Conservation (phyloP, 805 yeast genomes). For the Wickerhamiella bombiphila region DNA sequence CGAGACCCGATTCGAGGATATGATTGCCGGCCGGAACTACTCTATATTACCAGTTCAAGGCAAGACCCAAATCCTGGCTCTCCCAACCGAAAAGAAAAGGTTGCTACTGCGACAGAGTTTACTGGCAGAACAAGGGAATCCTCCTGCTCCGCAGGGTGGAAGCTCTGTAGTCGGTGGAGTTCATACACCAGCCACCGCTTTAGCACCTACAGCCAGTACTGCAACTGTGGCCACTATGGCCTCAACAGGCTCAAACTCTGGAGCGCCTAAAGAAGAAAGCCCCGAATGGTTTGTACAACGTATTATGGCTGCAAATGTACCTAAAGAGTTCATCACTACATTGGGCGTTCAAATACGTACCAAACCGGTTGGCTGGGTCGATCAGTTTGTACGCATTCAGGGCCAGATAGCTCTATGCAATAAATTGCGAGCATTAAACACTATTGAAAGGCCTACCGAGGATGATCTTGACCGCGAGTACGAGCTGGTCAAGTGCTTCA, state of each 20-base stretch:
- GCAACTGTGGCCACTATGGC: neutral
- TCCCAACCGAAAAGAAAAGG: conserved; percentile 74
- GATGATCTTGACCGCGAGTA: conserved; percentile 49
- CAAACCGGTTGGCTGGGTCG: conserved; percentile 75
- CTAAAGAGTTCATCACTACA: conserved; percentile 59
- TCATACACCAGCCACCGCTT: neutral
- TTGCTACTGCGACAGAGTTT: conserved; percentile 79
- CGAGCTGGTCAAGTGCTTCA: conserved; percentile 61
- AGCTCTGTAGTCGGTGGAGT: too few species aligned
- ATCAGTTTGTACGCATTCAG: conserved; percentile 51
- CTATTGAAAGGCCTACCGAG: conserved; percentile 14
- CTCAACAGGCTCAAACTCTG: neutral
- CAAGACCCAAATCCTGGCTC: conserved; percentile 58
- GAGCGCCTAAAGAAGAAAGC: neutral
- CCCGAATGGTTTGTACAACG: conserved; percentile 68
- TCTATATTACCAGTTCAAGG: conserved; percentile 55
- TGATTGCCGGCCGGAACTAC: conserved; percentile 68
- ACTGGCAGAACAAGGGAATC: conserved; percentile 39
- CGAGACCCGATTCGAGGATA: conserved; percentile 32
- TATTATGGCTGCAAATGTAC: conserved; percentile 47
- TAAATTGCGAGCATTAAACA: conserved; percentile 42
- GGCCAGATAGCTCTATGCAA: conserved; percentile 69
- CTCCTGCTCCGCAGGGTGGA: neutral
- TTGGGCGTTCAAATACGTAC: conserved; percentile 87
- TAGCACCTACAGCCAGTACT: neutral